Percentiles rank a stretch among this genome's conserved stretches.
Conservation (phyloP, 78 protist species). For the Pigoraptor vietnamica region DNA sequence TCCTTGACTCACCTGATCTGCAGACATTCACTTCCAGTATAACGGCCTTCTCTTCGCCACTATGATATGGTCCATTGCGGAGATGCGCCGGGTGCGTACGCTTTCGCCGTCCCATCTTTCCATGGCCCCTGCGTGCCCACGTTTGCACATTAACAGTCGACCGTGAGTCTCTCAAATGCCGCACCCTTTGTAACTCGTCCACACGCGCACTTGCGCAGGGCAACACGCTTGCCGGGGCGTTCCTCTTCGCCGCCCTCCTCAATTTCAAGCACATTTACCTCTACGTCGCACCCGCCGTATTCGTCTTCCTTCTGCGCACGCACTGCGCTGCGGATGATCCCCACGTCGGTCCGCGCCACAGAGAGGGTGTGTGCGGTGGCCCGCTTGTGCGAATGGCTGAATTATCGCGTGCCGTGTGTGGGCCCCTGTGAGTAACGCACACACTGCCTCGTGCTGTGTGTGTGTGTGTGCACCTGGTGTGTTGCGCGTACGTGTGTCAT, state of each 20-base stretch:
- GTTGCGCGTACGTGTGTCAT: no score
- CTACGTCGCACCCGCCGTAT: conserved; percentile 76
- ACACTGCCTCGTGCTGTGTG: no score
- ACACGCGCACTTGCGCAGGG: neutral
- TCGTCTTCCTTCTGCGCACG: conserved; percentile 45
- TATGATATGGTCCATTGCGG: conserved; percentile 26
- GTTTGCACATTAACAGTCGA: no score
- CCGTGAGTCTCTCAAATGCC: no score
- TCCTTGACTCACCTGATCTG: no score
- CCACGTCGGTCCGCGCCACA: neutral
- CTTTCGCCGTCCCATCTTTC: no score
- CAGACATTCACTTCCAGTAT: conserved; percentile 50
- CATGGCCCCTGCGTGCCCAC: no score
- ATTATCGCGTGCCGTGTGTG: neutral
- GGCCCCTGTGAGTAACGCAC: no score
- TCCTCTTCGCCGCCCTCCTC: conserved; percentile 60
- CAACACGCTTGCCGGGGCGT: conserved; percentile 13
- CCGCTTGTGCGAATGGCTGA: no score
- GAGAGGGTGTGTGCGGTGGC: neutral
- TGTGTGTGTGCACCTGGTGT: no score
- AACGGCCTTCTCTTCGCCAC: conserved; percentile 83
- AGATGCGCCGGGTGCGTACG: neutral
- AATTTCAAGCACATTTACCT: conserved; percentile 84
- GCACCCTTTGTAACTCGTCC: no score
- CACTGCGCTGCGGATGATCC: conserved; percentile 27